Conservation (phyloP, 805 yeast genomes). For the Spathaspora arborariae region DNA sequence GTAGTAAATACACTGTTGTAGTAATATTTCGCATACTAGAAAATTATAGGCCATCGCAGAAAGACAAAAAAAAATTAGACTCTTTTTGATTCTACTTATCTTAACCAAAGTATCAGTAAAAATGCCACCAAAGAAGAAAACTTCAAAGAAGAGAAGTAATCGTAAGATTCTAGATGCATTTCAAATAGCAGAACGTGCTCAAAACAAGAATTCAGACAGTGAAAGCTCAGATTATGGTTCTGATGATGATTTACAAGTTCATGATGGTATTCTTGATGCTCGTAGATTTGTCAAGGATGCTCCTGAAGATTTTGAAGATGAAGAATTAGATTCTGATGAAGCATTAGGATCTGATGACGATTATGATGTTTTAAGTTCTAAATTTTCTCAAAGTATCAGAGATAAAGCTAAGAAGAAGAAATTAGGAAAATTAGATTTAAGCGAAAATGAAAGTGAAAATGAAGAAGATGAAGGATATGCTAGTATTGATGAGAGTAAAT, state of each 20-base stretch:
- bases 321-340: constrained; percentile 80
- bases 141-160: constrained; percentile 30
- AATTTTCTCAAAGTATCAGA: constrained; percentile 65
- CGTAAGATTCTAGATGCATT: constrained; percentile 41
- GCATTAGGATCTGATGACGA: constrained; percentile 83
- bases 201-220: constrained; percentile 18
- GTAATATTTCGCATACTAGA: neutral
- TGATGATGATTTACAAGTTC: constrained; percentile 24
- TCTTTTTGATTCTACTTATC: constrained; percentile 4
- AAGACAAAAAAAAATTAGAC: neutral
- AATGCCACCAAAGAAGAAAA: constrained; percentile 11
- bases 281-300: constrained; percentile 26
- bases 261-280: constrained; percentile 41
- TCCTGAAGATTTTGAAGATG: constrained; percentile 43
- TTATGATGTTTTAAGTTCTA: constrained; percentile 57
- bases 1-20: neutral
- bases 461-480: constrained; percentile 57
- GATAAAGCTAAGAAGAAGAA: constrained; percentile 44
- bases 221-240: constrained; percentile 13
- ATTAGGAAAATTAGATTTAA: constrained; percentile 16
- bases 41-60: neutral
- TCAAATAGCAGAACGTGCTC: constrained; percentile 41
- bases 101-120: constrained; percentile 14
- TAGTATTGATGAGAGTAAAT: constrained; percentile 72
- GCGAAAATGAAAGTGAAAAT: constrained; percentile 37